Base-by-base conservation (phyloP, 441 rosid genomes). In the Hura crepitans region DNA sequence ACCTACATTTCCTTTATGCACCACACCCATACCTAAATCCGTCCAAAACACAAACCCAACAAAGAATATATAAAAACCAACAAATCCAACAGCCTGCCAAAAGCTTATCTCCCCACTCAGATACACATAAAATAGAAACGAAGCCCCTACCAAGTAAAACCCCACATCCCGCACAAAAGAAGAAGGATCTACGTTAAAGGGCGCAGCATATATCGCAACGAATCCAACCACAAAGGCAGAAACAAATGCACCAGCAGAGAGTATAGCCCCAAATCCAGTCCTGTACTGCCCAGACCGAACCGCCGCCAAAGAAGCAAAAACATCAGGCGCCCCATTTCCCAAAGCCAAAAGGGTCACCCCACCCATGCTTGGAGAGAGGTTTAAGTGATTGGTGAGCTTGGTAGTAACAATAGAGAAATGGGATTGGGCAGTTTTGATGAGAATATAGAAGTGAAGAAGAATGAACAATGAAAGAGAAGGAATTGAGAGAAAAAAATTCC, bases 31-130 rank as follows among this genome's bases (percentile, higher is more conserved):
- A 27, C 94, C 94, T 64, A 89, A 84, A 84, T 94, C 99, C 90
- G 87, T 94, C 96, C 96, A 94, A 56, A 94, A 92, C 65, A 94
- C 98, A 72, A 94, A 81, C n/a, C 91, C 92, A 49, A 94, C 97
- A 58, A 94, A 94, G 79, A 94, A 94, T 46, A 84, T 59, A 66
- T 91, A 94, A 75, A 89, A 90, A 67, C 88, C 93, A 42, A 91
- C 96, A 66, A 92, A 90, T 20, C 94, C 97, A 63, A 84, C 70
- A 27, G 99, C 96, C 79, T 94, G 99, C 97, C 99, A 92, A 55
- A 92, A 78, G 25, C 85, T 90, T 12, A 92, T 94, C 87, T 94
- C 99, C 18, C 97, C 97, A 76, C 99, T 94, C 90, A 92, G 75
- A 69, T 91, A 94, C 27, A 94, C 96, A 82, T 79, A 87, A 78